Base-by-base conservation (phyloP, 2,329 filamentous ascomycete species). In the Aspergillus versicolor region DNA sequence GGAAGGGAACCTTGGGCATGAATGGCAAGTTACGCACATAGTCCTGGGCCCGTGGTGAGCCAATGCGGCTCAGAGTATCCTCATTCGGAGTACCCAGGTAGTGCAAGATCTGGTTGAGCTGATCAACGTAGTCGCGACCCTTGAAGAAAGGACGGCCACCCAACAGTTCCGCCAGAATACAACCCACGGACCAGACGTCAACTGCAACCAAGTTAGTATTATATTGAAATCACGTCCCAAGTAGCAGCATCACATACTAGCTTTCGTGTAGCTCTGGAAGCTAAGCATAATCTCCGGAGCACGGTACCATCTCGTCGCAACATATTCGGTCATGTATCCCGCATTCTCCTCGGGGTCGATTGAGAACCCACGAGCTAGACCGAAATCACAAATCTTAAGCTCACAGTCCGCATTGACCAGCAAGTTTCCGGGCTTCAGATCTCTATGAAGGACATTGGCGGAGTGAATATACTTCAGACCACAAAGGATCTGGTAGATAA, bases 211-310 rank as follows among this genome's bases (percentile, higher is more conserved):
- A 11, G 40, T 56, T 34, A 54, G 42, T 24, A 60, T 45, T 59
- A 6, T 38, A 52, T 37, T 46, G 43, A 41, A 37, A 24, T 24
- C 8, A 46, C 41, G 45, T 41, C 47, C 8, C 8, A 21, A 63
- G 30, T 41, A 56, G 40, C 21, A 41, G 34, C 34, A 15, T 3
- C 9, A 93, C 92, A 56, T 86, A 97, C 94, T 99, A 67, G 94
- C 94, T 91, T 99, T 99, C 70, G 94, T 99, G 78, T 99, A 99
- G 81, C 92, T 97, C 78, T 97, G 93, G 85, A 99, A 99, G 81
- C 92, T 97, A 76, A 99, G 81, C 94, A 99, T 99, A 68, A 99
- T 99, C 77, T 99, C 94, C 5, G 94, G 94, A 3, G 94, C 94
- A 78, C 94, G 89, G 77, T 99, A 99, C 94, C 94, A 99, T 80